Evolutionary conservation across 2,329 filamentous ascomycete species (phyloP), one percentile per base, ranked within the genome.

Genomic region (Phaeosphaeriaceae sp.): DNA sequence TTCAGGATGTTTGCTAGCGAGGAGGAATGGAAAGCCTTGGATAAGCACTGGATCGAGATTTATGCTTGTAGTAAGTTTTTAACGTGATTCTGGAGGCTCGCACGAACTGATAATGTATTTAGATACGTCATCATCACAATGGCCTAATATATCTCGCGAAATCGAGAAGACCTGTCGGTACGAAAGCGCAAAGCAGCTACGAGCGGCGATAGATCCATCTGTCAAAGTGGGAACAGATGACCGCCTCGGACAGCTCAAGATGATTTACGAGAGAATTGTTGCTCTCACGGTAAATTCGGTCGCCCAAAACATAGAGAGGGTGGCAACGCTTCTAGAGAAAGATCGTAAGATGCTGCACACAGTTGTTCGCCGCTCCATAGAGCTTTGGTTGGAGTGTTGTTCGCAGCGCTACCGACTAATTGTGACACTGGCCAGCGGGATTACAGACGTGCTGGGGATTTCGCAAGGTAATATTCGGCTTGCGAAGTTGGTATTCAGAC

Each of bases 1-100:
- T 58, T 55, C 26, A 16, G 35, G 28, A 17, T 52, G 17, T 42
- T 58, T 17, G 52, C 48, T 7, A 43, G 44, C n/a, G 44, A 54
- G 18, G 54, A 48, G 6, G 20, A 21, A n/a, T 39, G 36, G 36
- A 39, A 26, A 15, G 20, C 12, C 15, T 21, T 52, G 4, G 32
- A 52, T 30, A 12, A 20, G 13, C 33, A 50, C 12, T 56, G 54
- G 54, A 44, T 23, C 11, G 37, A 42, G 15, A 18, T 17, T 2
- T 55, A 42, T 42, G 41, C 30, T 2, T 6, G 5, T 16, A 38
- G 54, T 52, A 39, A 49, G 46, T 29, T 20, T 20, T 26, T 7
- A 26, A 26, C 23, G 11, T 26, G 23, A 8, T 26, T 26, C 23
- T 9, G 23, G 7, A 26, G 6, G 23, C 6, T 26, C 23, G 3